Conservation (phyloP, 208 protist species). For the Crithidia brevicula region DNA sequence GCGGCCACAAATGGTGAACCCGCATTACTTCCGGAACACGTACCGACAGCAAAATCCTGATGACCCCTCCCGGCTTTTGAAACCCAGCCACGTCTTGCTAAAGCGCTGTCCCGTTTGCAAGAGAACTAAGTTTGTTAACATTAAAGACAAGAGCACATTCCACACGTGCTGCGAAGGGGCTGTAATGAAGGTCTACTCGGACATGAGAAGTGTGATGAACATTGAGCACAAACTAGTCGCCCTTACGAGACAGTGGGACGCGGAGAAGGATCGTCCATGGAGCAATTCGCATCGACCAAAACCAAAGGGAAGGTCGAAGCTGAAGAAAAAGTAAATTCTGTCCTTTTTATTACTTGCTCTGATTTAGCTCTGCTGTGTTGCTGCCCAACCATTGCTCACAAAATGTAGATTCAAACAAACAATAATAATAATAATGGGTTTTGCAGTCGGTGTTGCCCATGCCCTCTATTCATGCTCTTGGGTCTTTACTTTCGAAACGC, state of each 20-base stretch:
- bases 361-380: background rate
- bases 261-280: constrained; percentile 79
- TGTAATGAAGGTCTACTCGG: constrained; percentile 69
- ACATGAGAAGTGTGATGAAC: constrained; percentile 88
- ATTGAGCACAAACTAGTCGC: constrained; percentile 63
- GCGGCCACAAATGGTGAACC: constrained; percentile 84
- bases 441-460: too few species aligned
- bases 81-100: constrained; percentile 76
- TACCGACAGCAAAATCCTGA: constrained; percentile 77
- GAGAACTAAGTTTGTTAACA: constrained; percentile 69
- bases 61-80: constrained; percentile 76
- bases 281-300: constrained; percentile 80
- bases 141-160: constrained; percentile 63
- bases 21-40: constrained; percentile 47
- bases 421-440: too few species aligned
- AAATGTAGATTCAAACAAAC: too few species aligned
- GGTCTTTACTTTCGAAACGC: too few species aligned
- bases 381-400: background rate
- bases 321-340: constrained; percentile 69
- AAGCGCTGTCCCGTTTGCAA: constrained; percentile 83
- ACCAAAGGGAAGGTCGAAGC: constrained; percentile 87
- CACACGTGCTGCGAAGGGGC: constrained; percentile 89
- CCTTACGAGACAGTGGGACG: constrained; percentile 79
- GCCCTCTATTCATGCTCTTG: too few species aligned
- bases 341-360: constrained; percentile 10